A percentile compares a stretch with the other conserved stretches of the same genome.
Evolutionary conservation across 495 filamentous ascomycete species (phyloP).

Genomic region (Aspergillus nidulans): DNA sequence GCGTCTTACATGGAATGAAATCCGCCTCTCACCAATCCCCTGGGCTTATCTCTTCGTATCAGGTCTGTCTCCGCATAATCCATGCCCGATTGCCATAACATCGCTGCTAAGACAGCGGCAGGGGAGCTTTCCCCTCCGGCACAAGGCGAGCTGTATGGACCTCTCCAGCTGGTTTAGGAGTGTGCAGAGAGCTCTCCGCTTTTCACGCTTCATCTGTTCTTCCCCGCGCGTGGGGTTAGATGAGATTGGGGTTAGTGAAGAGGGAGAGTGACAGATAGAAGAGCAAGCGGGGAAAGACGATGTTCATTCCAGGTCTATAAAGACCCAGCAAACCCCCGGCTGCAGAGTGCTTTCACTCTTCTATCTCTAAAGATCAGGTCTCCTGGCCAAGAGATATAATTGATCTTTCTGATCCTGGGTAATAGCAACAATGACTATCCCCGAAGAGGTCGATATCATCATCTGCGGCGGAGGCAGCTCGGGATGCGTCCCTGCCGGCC

Average conservation of each 20-base stretch:
- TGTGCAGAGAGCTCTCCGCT: background rate
- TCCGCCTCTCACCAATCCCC: background rate
- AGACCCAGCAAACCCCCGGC: background rate
- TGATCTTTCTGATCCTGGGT: background rate
- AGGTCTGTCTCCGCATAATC: background rate
- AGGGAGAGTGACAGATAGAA: background rate
- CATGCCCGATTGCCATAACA: background rate
- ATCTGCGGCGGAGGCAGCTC: constrained; percentile 71
- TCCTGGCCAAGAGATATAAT: background rate
- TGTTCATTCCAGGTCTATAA: background rate
- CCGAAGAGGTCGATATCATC: constrained; percentile 78
- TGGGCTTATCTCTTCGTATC: background rate
- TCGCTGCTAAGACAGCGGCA: background rate
- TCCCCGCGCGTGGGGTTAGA: background rate
- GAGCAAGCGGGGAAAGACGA: background rate
- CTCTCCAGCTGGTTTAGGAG: background rate
- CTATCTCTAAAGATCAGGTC: background rate
- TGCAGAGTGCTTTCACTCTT: background rate
- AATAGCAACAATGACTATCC: constrained; percentile 29
- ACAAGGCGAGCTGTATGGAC: background rate
- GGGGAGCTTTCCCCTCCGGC: background rate
- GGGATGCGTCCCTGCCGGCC: constrained; percentile 73
- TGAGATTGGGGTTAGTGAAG: background rate
- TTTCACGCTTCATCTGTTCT: background rate
- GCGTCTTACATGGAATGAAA: background rate